Base-by-base conservation (phyloP, 148 eudicot genomes). In the Amaranthus cruentus region DNA sequence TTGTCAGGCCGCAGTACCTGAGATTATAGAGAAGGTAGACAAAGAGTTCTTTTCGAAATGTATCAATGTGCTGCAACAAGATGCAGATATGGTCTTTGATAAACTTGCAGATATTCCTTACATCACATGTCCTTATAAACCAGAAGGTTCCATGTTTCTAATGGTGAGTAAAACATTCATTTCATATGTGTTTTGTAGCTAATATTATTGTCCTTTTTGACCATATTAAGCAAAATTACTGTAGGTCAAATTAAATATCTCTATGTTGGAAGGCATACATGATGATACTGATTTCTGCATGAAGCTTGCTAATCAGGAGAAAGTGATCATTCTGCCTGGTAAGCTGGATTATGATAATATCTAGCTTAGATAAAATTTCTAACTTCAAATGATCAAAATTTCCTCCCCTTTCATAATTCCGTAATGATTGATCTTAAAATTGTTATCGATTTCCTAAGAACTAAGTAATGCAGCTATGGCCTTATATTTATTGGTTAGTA, bases 261-360 rank as follows among this genome's bases (percentile, higher is more conserved):
- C 58, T 63, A 28, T 78, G 66, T 7, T 82, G 51, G 76, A 75
- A 43, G 82, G 51, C 8, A 72, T 82, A 2, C 7, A 67, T 54
- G 71, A 78, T 71, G 84, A 82, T 60, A 42, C 50, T 3, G 79
- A 89, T 86, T 76, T 84, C 84, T 72, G 96, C 84, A 6, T 60
- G 3, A 75, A 75, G 73, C 74, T 82, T 47, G 81, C 79, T 51
- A 68, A 75, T 55, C 76, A 82, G 60, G 84, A 78, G 72, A 78
- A 72, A 49, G 71, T 75, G 5, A 42, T 82, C 9, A 11, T 82
- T 51, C 60, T 82, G 14, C 84, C 84, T 46, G 84, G 82, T 82
- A 82, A 28, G 38, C 38, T 67, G 56, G 28, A 9, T n/a, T 44
- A 50, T 28, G 18, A 44, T 21, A 44, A 64, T 3, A 9, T 64